These are phyloP conservation scores for Fusarium sambucinum DNA, from an alignment of 2,329 filamentous ascomycete genomes.

Conservation along the genomic window DNA sequence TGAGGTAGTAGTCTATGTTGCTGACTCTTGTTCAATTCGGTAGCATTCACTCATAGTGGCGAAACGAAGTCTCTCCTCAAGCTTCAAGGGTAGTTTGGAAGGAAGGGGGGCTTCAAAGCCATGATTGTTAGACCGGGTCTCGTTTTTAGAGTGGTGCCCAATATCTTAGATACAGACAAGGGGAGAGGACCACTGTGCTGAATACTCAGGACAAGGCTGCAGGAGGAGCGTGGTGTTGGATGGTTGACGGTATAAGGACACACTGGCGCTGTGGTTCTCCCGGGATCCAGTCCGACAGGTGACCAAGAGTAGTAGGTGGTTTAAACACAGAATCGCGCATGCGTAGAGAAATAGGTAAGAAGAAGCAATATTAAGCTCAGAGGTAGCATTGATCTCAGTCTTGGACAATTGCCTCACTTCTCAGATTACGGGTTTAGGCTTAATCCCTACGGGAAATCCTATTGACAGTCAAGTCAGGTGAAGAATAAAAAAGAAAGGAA, in stretches of 20 bases:
- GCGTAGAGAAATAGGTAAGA: neutral
- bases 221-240: neutral
- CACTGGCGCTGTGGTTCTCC: slow-evolving; percentile 9
- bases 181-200: slow-evolving; percentile 5
- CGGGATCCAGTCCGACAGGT: slow-evolving; percentile 19
- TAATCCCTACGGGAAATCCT: neutral
- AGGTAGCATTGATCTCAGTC: neutral
- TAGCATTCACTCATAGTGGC: slow-evolving; percentile 18
- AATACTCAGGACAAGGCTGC: slow-evolving; percentile 20
- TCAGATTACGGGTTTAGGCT: neutral
- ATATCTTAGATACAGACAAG: neutral
- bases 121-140: slow-evolving; percentile 12
- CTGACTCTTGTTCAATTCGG: slow-evolving; percentile 1
- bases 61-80: neutral
- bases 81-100: slow-evolving; percentile 1
- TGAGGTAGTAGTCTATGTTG: neutral
- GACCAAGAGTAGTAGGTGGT: slow-evolving; percentile 10
- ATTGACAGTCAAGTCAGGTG: neutral
- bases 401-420: neutral
- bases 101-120: neutral
- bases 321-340: slow-evolving; percentile 5
- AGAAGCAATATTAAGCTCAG: neutral
- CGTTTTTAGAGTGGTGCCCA: slow-evolving; percentile 21
- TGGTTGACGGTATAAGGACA: slow-evolving; percentile 18
- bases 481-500: neutral